Evolutionary conservation across 1,284 basidiomycete genomes (phyloP).

Genomic region (Laetiporus sulphureus): DNA sequence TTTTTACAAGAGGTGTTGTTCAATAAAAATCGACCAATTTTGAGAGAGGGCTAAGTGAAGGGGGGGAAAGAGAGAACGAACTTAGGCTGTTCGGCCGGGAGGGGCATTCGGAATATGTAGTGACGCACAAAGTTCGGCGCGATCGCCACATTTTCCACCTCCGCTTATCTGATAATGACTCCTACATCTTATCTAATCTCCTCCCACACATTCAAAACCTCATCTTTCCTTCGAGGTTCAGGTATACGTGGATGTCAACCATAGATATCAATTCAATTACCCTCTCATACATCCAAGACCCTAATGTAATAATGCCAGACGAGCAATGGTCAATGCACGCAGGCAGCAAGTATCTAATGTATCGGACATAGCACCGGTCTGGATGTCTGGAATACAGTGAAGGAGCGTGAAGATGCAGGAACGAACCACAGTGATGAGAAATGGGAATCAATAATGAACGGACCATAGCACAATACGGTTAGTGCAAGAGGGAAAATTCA

Average conservation of each 20-base stretch:
- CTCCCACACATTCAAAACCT: neutral
- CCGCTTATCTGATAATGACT: constrained; percentile 21
- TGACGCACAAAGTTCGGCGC: constrained; percentile 17
- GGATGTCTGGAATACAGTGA: constrained; percentile 11
- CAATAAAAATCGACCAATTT: neutral
- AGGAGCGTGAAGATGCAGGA: constrained; percentile 10
- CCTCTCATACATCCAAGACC: constrained; percentile 5
- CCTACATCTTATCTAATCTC: neutral
- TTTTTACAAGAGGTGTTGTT: constrained; percentile 19
- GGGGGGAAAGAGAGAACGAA: neutral
- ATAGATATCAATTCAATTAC: constrained; percentile 8
- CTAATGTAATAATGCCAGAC: constrained; percentile 10
- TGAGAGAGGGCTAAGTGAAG: constrained; percentile 1
- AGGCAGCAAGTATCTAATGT: constrained; percentile 5
- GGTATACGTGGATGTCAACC: constrained; percentile 11
- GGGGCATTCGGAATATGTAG: constrained; percentile 2
- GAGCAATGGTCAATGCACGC: constrained; percentile 7
- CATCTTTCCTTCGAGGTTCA: neutral
- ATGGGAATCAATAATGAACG: constrained; percentile 6
- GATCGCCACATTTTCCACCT: constrained; percentile 4
- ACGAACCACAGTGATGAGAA: constrained; percentile 8
- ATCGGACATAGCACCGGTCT: constrained; percentile 6
- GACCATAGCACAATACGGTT: constrained; percentile 12
- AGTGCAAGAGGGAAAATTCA: constrained; percentile 8
- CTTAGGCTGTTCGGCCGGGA: constrained; percentile 1